phyloP scores from a whole-genome alignment of 306 rosid genomes.

The Cajanus cajan region DNA sequence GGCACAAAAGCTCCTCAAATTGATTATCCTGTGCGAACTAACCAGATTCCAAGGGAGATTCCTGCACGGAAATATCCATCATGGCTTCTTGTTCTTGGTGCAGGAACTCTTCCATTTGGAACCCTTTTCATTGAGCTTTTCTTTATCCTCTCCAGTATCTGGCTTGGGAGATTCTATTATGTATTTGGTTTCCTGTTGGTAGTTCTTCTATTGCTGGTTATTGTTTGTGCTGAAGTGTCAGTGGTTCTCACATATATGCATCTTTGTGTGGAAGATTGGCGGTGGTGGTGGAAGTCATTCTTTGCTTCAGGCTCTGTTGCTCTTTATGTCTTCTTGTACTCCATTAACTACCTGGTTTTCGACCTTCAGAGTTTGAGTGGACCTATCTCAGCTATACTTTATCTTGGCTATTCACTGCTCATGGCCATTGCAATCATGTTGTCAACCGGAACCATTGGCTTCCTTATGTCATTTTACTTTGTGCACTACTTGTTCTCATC shows the following conservation, averaged over 20 bases:
- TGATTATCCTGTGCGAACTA: constrained; percentile 81
- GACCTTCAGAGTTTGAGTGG: constrained; percentile 98
- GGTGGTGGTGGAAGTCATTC: constrained; percentile 99
- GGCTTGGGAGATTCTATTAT: constrained; percentile 97
- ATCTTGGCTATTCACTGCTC: constrained; percentile 87
- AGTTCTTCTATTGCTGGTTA: constrained; percentile 67
- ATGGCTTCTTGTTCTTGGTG: constrained; percentile 97
- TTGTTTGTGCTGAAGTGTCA: constrained; percentile 94
- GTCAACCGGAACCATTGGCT: constrained; percentile 86
- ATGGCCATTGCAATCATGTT: constrained; percentile 96
- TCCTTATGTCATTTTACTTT: constrained; percentile 87
- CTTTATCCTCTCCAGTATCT: constrained; percentile 96
- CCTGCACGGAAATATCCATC: constrained; percentile 91
- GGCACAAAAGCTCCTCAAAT: constrained; percentile 78
- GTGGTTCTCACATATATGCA: constrained; percentile 98
- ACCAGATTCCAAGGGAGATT: constrained; percentile 95
- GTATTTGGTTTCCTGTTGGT: constrained; percentile 88
- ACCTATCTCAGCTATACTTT: constrained; percentile 83
- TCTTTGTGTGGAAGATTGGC: constrained; percentile 98
- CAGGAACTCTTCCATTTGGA: constrained; percentile 97
- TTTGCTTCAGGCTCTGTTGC: constrained; percentile 93
- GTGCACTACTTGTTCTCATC: constrained; percentile 95
- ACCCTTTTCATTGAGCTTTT: constrained; percentile 96
- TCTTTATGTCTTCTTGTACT: constrained; percentile 84
- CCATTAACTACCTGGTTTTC: constrained; percentile 91